Percentiles rank a stretch among this genome's conserved stretches.
phyloP scores from a whole-genome alignment of 345 rosid species.

The Triadica sebifera region DNA sequence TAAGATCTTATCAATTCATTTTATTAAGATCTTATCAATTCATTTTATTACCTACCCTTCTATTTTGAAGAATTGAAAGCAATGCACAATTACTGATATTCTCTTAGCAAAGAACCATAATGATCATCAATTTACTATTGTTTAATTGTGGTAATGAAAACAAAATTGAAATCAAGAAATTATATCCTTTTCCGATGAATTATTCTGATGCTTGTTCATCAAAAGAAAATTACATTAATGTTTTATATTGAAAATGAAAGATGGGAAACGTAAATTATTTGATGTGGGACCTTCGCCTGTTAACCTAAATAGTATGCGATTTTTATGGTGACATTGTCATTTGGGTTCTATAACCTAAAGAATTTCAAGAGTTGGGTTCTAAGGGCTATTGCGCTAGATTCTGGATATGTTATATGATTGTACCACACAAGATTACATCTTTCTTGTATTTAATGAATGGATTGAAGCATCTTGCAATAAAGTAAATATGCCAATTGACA shows the following conservation, averaged over 20 bases:
- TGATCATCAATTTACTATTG: not conserved
- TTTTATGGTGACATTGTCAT: not conserved
- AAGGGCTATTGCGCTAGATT: too few relatives aligned
- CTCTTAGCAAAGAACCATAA: not conserved
- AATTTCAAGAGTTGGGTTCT: too few relatives aligned
- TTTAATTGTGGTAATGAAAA: not conserved
- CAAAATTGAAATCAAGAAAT: not conserved
- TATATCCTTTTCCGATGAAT: not conserved
- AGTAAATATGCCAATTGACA: not conserved
- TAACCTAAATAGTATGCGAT: not conserved
- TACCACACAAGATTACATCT: too few relatives aligned
- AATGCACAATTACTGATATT: constrained; percentile 5
- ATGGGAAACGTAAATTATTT: not conserved
- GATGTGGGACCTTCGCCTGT: not conserved
- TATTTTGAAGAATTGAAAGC: not conserved
- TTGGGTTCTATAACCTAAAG: too few relatives aligned
- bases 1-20: constrained; percentile 9
- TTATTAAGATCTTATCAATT: not conserved
- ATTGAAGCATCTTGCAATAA: not conserved
- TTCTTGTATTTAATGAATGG: not conserved
- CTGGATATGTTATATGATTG: too few relatives aligned
- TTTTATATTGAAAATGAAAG: not conserved
- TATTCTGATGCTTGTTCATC: not conserved
- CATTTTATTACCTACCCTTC: not conserved
- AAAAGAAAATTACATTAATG: not conserved